Base-by-base conservation (phyloP, 1,284 basidiomycete genomes). In the Psilocybe mexicana region DNA sequence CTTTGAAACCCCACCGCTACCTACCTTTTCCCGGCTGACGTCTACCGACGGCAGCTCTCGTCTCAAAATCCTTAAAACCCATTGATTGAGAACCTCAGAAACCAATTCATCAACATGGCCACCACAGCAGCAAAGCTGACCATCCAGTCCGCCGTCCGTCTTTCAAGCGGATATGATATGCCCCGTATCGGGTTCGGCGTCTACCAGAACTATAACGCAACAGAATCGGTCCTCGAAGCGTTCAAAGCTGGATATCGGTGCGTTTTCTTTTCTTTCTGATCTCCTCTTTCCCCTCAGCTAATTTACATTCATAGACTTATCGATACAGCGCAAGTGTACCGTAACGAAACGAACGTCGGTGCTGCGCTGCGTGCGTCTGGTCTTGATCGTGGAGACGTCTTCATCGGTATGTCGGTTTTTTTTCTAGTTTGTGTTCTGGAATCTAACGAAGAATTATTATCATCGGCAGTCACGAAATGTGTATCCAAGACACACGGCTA, bases 121-220 rank as follows among this genome's bases (percentile, higher is more conserved):
- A n/a, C 44, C 10, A 35, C 55, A 24, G 3, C 43, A 4, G 25
- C 40, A 3, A 58, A 57, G 43, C 50, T 68, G 14, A 58, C 60
- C 2, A 43, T 66, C 11, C 52, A 43, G 28, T 67, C 66, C 3
- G 64, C 62, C 18, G 52, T 67, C 36, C 64, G 61, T 26, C 65
- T 70, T 23, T 45, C 60, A 3, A 36, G 56, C 83, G 87, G 85
- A 3, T 74, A 82, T 68, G 54, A 68, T 30, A 86, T 94, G 73
- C 92, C 92, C 43, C 72, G 83, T n/a, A 78, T 95, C 0, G 93
- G 93, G 1, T 86, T 93, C 55, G 93, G 93, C 12, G 89, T 94
- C 10, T 95, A 88, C 67, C 82, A 88, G 66, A 88, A 89, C 74
- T 78, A 84, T 62, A 80, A 83, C 51, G 72, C 84, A 25, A 78